These are phyloP conservation scores for Coemansia sp. DNA, from an alignment of 192 early-diverging fungal species.

Conservation along the genomic window DNA sequence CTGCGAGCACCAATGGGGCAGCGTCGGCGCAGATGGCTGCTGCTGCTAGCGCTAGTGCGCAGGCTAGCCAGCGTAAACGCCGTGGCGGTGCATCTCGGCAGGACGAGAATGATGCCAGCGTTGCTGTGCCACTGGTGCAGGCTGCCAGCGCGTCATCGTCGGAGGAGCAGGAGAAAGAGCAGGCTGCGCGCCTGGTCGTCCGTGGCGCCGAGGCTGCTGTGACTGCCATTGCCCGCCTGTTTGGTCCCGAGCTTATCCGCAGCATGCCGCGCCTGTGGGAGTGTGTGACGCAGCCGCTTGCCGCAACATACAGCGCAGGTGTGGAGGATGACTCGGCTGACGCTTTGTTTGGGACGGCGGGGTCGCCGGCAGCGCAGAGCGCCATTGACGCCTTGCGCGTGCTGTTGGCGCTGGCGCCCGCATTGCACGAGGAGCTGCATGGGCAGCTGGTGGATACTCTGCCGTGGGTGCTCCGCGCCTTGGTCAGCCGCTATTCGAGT, in stretches of 20 bases:
- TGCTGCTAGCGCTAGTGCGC: slow-evolving; percentile 42
- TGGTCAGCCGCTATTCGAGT: slow-evolving; percentile 70
- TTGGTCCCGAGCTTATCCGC: slow-evolving; percentile 34
- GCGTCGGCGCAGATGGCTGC: slow-evolving; percentile 35
- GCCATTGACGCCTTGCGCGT: slow-evolving; percentile 80
- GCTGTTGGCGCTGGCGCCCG: slow-evolving; percentile 65
- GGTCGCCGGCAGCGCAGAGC: slow-evolving; percentile 56
- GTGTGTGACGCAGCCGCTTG: slow-evolving; percentile 37
- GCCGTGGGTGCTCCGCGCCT: slow-evolving; percentile 64
- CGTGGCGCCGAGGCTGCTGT: slow-evolving; percentile 65
- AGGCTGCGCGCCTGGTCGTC: slow-evolving; percentile 61
- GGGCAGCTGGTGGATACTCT: slow-evolving; percentile 59
- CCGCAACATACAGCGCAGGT: slow-evolving; percentile 15
- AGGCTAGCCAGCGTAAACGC: slow-evolving; percentile 41
- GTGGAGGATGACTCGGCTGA: slow-evolving; percentile 20
- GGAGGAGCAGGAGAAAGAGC: slow-evolving; percentile 56
- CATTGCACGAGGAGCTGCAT: slow-evolving; percentile 60
- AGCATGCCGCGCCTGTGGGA: slow-evolving; percentile 52
- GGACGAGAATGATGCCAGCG: background rate
- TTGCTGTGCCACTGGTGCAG: slow-evolving; percentile 35
- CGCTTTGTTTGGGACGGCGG: slow-evolving; percentile 12
- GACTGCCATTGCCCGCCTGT: slow-evolving; percentile 32
- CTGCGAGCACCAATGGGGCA: slow-evolving; percentile 10
- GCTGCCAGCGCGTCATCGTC: slow-evolving; percentile 6
- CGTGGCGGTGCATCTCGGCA: slow-evolving; percentile 14